Percentiles rank a stretch among this genome's conserved stretches.
These are phyloP conservation scores for Fusarium nelsonii DNA, from an alignment of 2,329 filamentous ascomycete genomes.

Conservation along the genomic window DNA sequence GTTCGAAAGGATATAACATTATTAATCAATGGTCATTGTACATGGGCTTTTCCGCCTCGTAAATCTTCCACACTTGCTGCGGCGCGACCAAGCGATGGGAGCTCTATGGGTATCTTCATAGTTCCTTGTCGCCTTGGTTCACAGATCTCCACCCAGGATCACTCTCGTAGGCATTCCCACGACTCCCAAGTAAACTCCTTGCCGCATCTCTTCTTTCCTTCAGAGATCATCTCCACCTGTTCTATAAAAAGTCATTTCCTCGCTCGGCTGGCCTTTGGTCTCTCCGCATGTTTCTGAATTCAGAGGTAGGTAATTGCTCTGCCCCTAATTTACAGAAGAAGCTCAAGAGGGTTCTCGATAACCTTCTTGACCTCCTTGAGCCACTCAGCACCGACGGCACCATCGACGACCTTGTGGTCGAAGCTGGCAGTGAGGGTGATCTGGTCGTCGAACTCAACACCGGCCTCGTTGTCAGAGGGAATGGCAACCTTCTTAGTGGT, in stretches of 20 bases:
- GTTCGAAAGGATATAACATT: constrained; percentile 54
- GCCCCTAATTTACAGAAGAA: constrained; percentile 77
- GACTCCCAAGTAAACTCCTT: constrained; percentile 32
- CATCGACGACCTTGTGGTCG: constrained; percentile 99
- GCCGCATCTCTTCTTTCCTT: constrained; percentile 24
- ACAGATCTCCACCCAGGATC: constrained; percentile 20
- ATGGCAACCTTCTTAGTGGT: constrained; percentile 96
- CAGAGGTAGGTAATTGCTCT: constrained; percentile 2
- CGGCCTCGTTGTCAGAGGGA: constrained; percentile 82
- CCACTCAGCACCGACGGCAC: constrained; percentile 96
- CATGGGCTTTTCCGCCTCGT: constrained; percentile 53
- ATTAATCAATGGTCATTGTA: constrained; percentile 60
- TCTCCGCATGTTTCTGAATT: constrained; percentile 6
- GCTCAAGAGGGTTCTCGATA: constrained; percentile 95
- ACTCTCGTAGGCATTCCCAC: constrained; percentile 17
- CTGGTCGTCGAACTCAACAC: constrained; percentile 94
- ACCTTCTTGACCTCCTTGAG: constrained; percentile 97
- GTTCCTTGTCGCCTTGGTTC: constrained; percentile 18
- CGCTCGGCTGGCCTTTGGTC: constrained; percentile 25
- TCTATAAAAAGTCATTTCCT: constrained; percentile 45
- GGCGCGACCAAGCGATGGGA: constrained; percentile 19
- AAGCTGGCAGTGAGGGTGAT: constrained; percentile 95
- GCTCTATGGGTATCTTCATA: constrained; percentile 32
- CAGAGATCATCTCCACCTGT: constrained; percentile 31
- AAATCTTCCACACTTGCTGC: constrained; percentile 40